Percentiles rank a stretch among this genome's conserved stretches.
Conservation (phyloP, 805 yeast genomes). For the Metschnikowia lachancei region DNA sequence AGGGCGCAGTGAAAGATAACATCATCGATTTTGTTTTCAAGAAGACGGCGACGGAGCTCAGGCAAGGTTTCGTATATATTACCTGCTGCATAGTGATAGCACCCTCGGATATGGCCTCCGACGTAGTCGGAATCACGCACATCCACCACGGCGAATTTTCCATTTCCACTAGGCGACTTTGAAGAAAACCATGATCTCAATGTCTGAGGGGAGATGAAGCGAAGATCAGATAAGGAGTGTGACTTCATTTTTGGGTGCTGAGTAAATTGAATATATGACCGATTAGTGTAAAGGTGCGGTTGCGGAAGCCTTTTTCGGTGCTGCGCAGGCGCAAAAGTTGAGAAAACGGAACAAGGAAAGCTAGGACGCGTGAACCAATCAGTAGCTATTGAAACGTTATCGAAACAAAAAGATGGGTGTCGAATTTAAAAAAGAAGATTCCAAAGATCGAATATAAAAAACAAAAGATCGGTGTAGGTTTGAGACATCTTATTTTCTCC, state of each 20-base stretch:
- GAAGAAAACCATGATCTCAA: conserved; percentile 48
- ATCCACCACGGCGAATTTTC: conserved; percentile 61
- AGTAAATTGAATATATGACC: neutral
- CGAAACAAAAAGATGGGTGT: too few relatives aligned
- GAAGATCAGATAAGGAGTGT: conserved; percentile 37
- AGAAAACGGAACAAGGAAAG: too few relatives aligned
- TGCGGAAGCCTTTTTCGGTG: neutral
- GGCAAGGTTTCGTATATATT: conserved; percentile 40
- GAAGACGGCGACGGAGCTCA: conserved; percentile 34
- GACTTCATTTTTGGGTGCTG: conserved; percentile 11
- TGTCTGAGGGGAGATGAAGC: conserved; percentile 44
- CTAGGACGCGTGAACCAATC: too few relatives aligned
- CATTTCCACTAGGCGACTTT: conserved; percentile 35
- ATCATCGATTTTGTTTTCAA: conserved; percentile 37
- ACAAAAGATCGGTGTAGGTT: too few relatives aligned
- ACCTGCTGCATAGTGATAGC: conserved; percentile 55
- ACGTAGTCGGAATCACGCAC: conserved; percentile 80
- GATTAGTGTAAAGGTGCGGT: conserved; percentile 11
- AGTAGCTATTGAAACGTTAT: too few relatives aligned
- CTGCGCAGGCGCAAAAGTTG: conserved; percentile 7
- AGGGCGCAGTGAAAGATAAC: conserved; percentile 89
- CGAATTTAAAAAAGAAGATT: too few relatives aligned
- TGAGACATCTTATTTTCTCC: too few relatives aligned
- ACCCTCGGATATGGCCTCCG: conserved; percentile 69
- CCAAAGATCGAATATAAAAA: too few relatives aligned